Evolutionary conservation across 164 flowering plant genomes (phyloP), one percentile per base, ranked within the genome.

Genomic region (Aristolochia californica): DNA sequence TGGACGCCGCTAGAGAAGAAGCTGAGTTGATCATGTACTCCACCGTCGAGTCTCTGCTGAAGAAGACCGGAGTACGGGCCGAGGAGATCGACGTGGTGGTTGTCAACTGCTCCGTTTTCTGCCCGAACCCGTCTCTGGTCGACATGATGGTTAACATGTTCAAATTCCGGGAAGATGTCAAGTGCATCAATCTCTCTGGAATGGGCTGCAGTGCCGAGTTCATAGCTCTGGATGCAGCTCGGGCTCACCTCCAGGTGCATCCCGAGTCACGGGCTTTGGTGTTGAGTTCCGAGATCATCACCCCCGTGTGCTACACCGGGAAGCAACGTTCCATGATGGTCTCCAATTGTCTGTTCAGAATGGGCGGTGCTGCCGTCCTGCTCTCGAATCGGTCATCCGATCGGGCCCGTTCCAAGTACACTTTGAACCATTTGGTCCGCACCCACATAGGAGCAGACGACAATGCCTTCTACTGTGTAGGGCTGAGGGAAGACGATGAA

Each of bases 131-230:
- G 21, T 57, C 60, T 12, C 62, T 65, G 2, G 52, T 62, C 1
- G 68, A 56, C 25, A 65, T 45, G 63, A 23, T 65, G 1, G 28
- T 65, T 20, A 65, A 65, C 30, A 40, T 52, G 45, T 65, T 16
- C 40, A 12, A 8, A 0, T 34, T 34, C 40, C 40, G 40, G 9
- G 9, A 4, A 4, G 40, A 34, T 12, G 10, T 8, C 40, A 34
- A 34, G 40, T 34, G 40, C 40, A 34, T 34, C 40, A 34, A 34
- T 12, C 40, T 34, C 7, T 34, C 40, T 12, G 40, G 40, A 0
- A 34, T 34, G 40, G 40, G 40, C 10, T 34, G 40, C 40, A 34
- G 40, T 12, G 40, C 40, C 40, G 40, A 34, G 40, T 34, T 34
- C 40, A 7, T 34, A 4, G 40, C 40, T 12, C 40, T 34, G 11